phyloP scores from a whole-genome alignment of 2,329 filamentous ascomycete species.

The Clonostachys solani region DNA sequence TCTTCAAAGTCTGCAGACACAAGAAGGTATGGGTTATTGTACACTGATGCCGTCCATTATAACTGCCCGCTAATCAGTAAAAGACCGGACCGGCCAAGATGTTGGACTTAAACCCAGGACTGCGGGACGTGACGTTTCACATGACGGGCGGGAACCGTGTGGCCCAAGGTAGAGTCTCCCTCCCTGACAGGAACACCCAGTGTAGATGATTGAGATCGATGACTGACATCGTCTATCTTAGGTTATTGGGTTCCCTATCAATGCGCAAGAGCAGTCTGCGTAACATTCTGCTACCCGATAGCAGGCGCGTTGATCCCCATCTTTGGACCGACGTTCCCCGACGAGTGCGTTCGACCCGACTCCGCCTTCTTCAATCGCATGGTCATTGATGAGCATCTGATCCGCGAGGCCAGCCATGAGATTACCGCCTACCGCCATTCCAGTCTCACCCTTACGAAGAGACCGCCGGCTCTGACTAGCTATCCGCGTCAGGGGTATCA shows the following conservation, averaged over 20 bases:
- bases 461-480: background rate
- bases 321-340: conserved; percentile 80
- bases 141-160: conserved; percentile 7
- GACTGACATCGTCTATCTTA: conserved; percentile 26
- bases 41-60: background rate
- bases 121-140: conserved; percentile 5
- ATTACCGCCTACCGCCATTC: conserved; percentile 1
- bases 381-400: conserved; percentile 56
- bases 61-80: background rate
- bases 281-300: conserved; percentile 85
- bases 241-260: conserved; percentile 96
- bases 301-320: conserved; percentile 83
- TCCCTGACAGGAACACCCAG: background rate
- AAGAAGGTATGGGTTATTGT: conserved; percentile 61
- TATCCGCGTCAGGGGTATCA: background rate
- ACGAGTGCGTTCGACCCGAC: conserved; percentile 62
- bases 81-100: conserved; percentile 8
- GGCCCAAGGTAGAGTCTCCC: conserved; percentile 4
- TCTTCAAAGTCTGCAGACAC: conserved; percentile 88
- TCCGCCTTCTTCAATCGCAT: conserved; percentile 62
- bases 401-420: conserved; percentile 41
- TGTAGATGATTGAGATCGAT: conserved; percentile 4
- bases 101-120: conserved; percentile 4
- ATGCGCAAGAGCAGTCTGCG: conserved; percentile 81
- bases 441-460: background rate